These are phyloP conservation scores for Millerozyma acaciae DNA, from an alignment of 805 yeast species.

Conservation along the genomic window DNA sequence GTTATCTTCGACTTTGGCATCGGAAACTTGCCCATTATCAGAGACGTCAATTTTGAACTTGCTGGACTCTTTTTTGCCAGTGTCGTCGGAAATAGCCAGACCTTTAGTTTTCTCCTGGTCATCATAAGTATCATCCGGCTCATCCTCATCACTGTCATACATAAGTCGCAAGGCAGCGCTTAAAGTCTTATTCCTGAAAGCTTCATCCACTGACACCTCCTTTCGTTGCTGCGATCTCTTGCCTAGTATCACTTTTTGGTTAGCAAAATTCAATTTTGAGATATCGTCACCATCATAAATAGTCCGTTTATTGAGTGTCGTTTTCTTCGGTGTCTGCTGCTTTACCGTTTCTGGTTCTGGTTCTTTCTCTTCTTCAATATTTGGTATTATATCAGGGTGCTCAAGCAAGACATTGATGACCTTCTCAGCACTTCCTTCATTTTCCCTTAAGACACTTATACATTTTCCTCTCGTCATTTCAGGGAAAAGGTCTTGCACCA, in stretches of 20 bases:
- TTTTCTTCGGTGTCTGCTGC: constrained; percentile 4
- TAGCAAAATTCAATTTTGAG: constrained; percentile 22
- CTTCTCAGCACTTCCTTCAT: constrained; percentile 50
- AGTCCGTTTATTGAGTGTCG: constrained; percentile 13
- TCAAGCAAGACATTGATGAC: constrained; percentile 62
- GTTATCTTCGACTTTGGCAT: not conserved
- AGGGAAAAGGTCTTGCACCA: constrained; percentile 64
- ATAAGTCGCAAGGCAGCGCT: constrained; percentile 58
- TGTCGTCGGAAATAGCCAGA: constrained; percentile 11
- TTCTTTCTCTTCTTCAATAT: constrained; percentile 16
- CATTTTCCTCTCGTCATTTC: constrained; percentile 47
- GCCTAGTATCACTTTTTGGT: constrained; percentile 26
- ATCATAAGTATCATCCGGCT: constrained; percentile 70
- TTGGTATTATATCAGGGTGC: constrained; percentile 44
- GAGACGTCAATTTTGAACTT: constrained; percentile 10
- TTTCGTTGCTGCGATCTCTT: constrained; percentile 21
- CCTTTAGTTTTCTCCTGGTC: constrained; percentile 47
- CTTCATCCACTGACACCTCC: constrained; percentile 22
- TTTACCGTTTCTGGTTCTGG: constrained; percentile 2
- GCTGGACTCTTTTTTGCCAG: not conserved
- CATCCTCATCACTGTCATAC: constrained; percentile 79
- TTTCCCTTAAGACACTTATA: constrained; percentile 42
- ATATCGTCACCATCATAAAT: constrained; percentile 28
- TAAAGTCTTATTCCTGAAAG: constrained; percentile 54
- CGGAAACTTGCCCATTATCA: constrained; percentile 8